phyloP scores from a whole-genome alignment of 2,329 filamentous ascomycete species.

The Epichloe brachyelytri region DNA sequence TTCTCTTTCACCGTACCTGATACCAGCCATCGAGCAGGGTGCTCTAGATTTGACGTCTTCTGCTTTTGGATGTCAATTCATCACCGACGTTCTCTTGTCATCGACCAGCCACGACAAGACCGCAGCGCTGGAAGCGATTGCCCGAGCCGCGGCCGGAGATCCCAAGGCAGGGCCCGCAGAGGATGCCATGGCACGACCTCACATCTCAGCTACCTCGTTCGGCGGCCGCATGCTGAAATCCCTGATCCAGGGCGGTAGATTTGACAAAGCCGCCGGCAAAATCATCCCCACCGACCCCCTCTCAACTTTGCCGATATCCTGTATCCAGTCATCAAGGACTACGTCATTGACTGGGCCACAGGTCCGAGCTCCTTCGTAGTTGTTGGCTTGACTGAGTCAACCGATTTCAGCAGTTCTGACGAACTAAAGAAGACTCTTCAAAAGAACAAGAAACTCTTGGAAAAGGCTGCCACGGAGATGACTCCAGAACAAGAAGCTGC shows the following conservation, averaged over 20 bases:
- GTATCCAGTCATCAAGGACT: constrained; percentile 66
- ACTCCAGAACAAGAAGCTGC: constrained; percentile 38
- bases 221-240: constrained; percentile 82
- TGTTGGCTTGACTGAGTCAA: constrained; percentile 64
- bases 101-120: constrained; percentile 58
- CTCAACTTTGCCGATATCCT: constrained; percentile 70
- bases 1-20: constrained; percentile 59
- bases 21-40: constrained; percentile 58
- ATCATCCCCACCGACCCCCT: constrained; percentile 57
- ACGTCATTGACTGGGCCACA: constrained; percentile 72
- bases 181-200: constrained; percentile 29
- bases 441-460: constrained; percentile 58
- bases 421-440: constrained; percentile 58
- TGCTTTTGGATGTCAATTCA: constrained; percentile 76
- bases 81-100: constrained; percentile 69
- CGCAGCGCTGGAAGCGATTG: constrained; percentile 57
- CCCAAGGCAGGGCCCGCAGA: constrained; percentile 30
- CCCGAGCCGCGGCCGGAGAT: constrained; percentile 47
- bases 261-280: constrained; percentile 60
- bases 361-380: constrained; percentile 79
- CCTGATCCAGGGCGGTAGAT: constrained; percentile 78
- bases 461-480: constrained; percentile 52
- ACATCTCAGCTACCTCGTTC: constrained; percentile 47
- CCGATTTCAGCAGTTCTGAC: constrained; percentile 52
- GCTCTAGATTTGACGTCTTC: constrained; percentile 57